phyloP scores from a whole-genome alignment of 2,329 filamentous ascomycete genomes.

The Fusarium subglutinans region DNA sequence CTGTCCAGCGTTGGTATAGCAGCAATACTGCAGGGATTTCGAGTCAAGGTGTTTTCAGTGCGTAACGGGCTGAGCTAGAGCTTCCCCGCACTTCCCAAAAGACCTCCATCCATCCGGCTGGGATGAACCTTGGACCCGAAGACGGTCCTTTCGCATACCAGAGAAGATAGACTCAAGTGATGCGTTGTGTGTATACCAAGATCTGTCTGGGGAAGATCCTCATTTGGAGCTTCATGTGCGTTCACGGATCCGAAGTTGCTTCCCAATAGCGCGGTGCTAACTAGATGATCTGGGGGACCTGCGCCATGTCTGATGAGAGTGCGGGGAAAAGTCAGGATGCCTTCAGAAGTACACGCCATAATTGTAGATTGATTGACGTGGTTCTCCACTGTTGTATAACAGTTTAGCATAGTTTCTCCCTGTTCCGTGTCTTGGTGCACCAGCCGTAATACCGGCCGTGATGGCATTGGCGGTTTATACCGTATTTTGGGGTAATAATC shows the following conservation, averaged over 20 bases:
- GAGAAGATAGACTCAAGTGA: slow-evolving; percentile 13
- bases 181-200: slow-evolving; percentile 16
- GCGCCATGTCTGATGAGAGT: slow-evolving; percentile 23
- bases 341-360: slow-evolving; percentile 12
- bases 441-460: background rate
- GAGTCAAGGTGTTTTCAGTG: slow-evolving; percentile 31
- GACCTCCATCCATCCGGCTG: slow-evolving; percentile 39
- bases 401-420: background rate
- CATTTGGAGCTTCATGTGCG: slow-evolving; percentile 24
- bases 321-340: slow-evolving; percentile 28
- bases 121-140: slow-evolving; percentile 36
- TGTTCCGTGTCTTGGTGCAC: background rate
- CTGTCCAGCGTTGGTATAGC: background rate
- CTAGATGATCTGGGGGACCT: slow-evolving; percentile 23
- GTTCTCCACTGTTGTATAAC: slow-evolving; percentile 15
- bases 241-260: slow-evolving; percentile 38
- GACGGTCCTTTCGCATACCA: slow-evolving; percentile 25
- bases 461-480: slow-evolving; percentile 9
- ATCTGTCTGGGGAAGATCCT: slow-evolving; percentile 25
- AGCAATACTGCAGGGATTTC: slow-evolving; percentile 8
- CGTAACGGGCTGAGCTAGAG: slow-evolving; percentile 5
- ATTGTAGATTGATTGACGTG: background rate
- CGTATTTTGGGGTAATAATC: slow-evolving; percentile 25
- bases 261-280: slow-evolving; percentile 29
- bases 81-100: slow-evolving; percentile 40